Base-by-base conservation (phyloP, 2,329 filamentous ascomycete genomes). In the Exophiala alcalophila region DNA sequence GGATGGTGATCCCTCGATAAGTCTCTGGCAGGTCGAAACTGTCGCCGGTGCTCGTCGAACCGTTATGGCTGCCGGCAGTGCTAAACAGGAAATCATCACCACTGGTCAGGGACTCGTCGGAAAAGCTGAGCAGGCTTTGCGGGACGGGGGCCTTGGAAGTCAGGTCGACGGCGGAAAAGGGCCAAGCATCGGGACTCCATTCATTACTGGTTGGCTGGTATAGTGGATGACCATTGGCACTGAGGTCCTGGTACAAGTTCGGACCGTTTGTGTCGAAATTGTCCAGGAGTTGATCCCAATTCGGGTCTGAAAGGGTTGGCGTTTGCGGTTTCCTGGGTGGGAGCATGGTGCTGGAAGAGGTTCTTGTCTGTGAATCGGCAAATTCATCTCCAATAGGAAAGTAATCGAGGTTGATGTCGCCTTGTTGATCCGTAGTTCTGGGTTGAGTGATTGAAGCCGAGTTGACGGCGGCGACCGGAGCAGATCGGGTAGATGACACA, bases 201-300 rank as follows among this genome's bases (percentile, higher is more conserved):
- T 61, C 62, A 18, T 66, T 63, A 14, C 64, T 45, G 5, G 65
- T 29, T 10, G 38, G 11, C 21, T 50, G 50, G 29, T 52, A 52
- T 7, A 52, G 38, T 7, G 42, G 8, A 9, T 45, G 33, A 15
- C 41, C 42, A 19, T 20, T 37, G 27, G 30, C 26, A 37, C 35
- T 63, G 61, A 46, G 65, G 59, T 25, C 63, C 59, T 29, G 60
- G 64, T 47, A 52, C 6, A 49, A 14, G 5, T 33, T 27, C 3
- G 25, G 16, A 16, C 35, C 38, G 15, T 36, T 42, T 24, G 81
- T 81, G 56, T 94, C 88, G 61, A 94, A 80, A 15, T 83, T 83
- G 3, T 84, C 82, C 2, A 94, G 73, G 0, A 94, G 73, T 2
- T 83, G 80, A 62, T 94, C 88, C 89, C 88, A 94, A 56, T 92